A percentile compares a stretch with the other conserved stretches of the same genome.
Evolutionary conservation across 768 basidiomycete species (phyloP).

Genomic region (Russula foetens): DNA sequence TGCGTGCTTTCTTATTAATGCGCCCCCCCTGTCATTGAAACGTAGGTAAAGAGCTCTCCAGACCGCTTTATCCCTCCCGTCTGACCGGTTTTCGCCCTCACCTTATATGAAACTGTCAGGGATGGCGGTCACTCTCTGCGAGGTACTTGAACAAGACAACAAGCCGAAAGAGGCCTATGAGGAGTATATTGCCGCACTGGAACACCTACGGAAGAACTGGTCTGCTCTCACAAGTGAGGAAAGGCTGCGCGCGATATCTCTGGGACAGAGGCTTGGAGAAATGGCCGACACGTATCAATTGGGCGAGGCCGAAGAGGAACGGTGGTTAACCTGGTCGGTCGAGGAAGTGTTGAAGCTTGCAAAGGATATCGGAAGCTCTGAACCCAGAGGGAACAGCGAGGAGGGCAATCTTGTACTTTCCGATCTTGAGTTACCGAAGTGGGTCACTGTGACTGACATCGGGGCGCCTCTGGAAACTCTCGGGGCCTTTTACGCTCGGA

Average conservation of each 20-base stretch:
- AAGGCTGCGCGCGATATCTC: conserved; percentile 36
- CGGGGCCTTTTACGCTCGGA: conserved; percentile 49
- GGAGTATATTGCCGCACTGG: conserved; percentile 22
- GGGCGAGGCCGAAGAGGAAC: conserved; percentile 34
- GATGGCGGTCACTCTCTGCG: conserved; percentile 53
- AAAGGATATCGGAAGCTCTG: conserved; percentile 26
- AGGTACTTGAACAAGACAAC: conserved; percentile 40
- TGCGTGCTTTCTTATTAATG: conserved; percentile 27
- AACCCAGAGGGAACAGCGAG: conserved; percentile 3
- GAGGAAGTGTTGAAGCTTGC: conserved; percentile 35
- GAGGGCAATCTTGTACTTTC: conserved; percentile 23
- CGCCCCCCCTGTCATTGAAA: background rate
- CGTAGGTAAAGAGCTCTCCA: conserved; percentile 42
- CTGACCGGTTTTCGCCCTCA: conserved; percentile 30
- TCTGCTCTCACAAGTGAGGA: conserved; percentile 29
- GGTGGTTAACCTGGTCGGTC: conserved; percentile 37
- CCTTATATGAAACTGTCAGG: conserved; percentile 63
- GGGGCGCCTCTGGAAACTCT: conserved; percentile 63
- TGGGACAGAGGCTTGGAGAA: conserved; percentile 40
- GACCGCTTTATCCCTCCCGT: conserved; percentile 39
- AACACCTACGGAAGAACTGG: conserved; percentile 22
- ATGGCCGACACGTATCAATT: conserved; percentile 29
- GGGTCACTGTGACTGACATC: conserved; percentile 52
- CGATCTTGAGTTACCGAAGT: conserved; percentile 49
- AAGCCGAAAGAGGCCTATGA: conserved; percentile 26